Percentiles rank a stretch among this genome's conserved stretches.
phyloP scores from a whole-genome alignment of 2,329 filamentous ascomycete genomes.

The Penicillium concentricum region DNA sequence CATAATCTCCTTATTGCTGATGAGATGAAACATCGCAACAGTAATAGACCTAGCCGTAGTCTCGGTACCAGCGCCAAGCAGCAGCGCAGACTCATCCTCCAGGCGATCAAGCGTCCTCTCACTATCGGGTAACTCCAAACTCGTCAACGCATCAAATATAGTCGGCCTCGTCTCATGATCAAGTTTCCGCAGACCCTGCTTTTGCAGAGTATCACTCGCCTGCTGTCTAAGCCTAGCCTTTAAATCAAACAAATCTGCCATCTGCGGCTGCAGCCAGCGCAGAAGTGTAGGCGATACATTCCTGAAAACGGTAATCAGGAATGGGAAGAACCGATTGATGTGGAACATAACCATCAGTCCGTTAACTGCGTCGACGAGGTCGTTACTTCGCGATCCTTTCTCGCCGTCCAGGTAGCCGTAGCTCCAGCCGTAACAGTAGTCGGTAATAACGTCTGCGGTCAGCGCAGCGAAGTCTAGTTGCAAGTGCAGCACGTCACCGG shows the following conservation, averaged over 20 bases:
- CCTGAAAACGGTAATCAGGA: constrained; percentile 27
- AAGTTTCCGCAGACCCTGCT: constrained; percentile 1
- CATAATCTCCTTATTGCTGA: constrained; percentile 18
- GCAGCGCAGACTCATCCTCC: constrained; percentile 31
- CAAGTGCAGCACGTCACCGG: constrained; percentile 20
- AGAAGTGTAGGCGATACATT: constrained; percentile 23
- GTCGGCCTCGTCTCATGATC: constrained; percentile 5
- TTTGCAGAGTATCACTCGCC: constrained; percentile 9
- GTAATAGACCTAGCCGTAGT: constrained; percentile 34
- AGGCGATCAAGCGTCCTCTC: constrained; percentile 38
- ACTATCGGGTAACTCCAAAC: constrained; percentile 34
- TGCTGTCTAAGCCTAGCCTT: constrained; percentile 20
- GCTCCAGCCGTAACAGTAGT: constrained; percentile 40
- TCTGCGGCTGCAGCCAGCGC: constrained; percentile 18
- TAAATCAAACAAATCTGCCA: constrained; percentile 22
- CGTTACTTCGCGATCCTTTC: constrained; percentile 23
- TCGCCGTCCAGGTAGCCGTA: constrained; percentile 32
- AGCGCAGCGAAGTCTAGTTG: constrained; percentile 30
- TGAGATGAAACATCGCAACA: constrained; percentile 33
- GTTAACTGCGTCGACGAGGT: constrained; percentile 24
- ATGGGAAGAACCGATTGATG: constrained; percentile 30
- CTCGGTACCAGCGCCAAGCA: constrained; percentile 38
- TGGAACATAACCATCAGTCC: constrained; percentile 28
- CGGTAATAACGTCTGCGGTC: constrained; percentile 39
- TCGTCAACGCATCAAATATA: constrained; percentile 33